Evolutionary conservation across 768 basidiomycete genomes (phyloP).

Genomic region (Calvatia gigantea): DNA sequence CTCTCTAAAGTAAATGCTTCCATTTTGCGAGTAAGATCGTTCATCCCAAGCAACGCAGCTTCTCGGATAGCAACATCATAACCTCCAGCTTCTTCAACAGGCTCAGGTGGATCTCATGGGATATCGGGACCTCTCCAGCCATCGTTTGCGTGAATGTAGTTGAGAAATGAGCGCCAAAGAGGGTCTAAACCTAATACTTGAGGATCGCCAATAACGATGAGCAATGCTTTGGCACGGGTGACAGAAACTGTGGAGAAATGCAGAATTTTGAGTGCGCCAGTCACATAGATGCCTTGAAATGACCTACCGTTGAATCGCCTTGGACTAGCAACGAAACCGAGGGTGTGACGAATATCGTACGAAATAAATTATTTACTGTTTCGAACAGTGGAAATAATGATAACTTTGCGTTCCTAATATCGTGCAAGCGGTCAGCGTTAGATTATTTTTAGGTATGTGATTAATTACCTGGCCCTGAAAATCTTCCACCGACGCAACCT

Average conservation of each 20-base stretch:
- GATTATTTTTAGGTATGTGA: constrained; percentile 31
- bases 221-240: constrained; percentile 54
- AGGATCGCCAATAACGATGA: constrained; percentile 59
- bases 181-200: constrained; percentile 56
- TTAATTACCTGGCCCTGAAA: constrained; percentile 54
- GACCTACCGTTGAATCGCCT: constrained; percentile 57
- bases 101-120: constrained; percentile 44
- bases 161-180: constrained; percentile 57
- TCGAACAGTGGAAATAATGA: constrained; percentile 57
- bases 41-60: constrained; percentile 35
- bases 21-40: constrained; percentile 36
- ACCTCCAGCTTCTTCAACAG: constrained; percentile 32
- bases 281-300: background rate
- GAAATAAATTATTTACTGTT: constrained; percentile 51
- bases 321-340: constrained; percentile 57
- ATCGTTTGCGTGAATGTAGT: constrained; percentile 45
- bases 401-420: constrained; percentile 49
- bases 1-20: constrained; percentile 23
- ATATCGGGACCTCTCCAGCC: constrained; percentile 54
- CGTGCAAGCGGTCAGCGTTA: background rate
- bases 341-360: constrained; percentile 50
- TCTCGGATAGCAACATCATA: constrained; percentile 35
- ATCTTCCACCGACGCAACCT: constrained; percentile 62
- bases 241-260: constrained; percentile 41
- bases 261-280: background rate